Conservation (phyloP, 495 filamentous ascomycete genomes). For the Margaritispora aquatica region DNA sequence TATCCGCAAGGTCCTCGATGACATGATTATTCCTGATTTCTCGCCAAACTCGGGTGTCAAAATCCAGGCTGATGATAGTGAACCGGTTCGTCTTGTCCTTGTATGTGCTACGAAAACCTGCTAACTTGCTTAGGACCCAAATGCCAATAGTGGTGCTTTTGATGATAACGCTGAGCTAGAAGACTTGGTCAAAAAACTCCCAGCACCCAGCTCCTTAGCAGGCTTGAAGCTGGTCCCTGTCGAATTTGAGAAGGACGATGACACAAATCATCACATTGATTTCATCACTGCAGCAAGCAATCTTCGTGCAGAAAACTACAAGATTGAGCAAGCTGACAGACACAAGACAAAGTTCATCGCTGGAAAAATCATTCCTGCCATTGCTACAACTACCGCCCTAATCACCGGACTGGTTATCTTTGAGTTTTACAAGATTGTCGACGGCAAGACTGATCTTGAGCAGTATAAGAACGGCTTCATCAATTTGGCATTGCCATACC, state of each 20-base stretch:
- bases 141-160: conserved; percentile 46
- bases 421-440: conserved; percentile 94
- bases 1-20: conserved; percentile 71
- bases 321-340: conserved; percentile 81
- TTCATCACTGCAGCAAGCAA: conserved; percentile 98
- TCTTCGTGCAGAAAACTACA: conserved; percentile 94
- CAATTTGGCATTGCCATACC: conserved; percentile 94
- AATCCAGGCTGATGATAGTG: conserved; percentile 94
- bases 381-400: conserved; percentile 93
- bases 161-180: conserved; percentile 70
- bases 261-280: conserved; percentile 97
- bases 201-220: conserved; percentile 69
- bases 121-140: conserved; percentile 58
- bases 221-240: conserved; percentile 86
- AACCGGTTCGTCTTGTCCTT: conserved; percentile 51
- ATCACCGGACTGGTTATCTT: conserved; percentile 90
- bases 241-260: conserved; percentile 99
- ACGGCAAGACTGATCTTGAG: conserved; percentile 90
- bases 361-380: conserved; percentile 98
- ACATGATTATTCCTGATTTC: conserved; percentile 97
- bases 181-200: conserved; percentile 60
- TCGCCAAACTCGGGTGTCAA: conserved; percentile 85
- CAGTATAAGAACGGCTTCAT: conserved; percentile 99
- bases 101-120: neutral
- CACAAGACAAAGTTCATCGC: conserved; percentile 99